A percentile compares a stretch with the other conserved stretches of the same genome.
Conservation (phyloP, 805 yeast species). For the Candida maesae region DNA sequence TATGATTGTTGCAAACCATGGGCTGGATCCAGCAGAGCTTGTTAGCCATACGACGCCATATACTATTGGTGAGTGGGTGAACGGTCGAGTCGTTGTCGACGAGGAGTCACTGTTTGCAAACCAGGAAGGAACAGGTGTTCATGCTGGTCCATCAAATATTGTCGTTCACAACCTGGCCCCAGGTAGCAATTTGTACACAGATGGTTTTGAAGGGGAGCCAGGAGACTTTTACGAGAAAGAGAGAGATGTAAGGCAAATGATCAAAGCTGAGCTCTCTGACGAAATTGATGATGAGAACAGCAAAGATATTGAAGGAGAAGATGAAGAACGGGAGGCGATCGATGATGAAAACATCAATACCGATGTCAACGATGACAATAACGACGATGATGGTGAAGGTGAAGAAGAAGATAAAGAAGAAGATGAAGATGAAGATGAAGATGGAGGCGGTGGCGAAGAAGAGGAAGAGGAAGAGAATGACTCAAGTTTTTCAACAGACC, state of each 20-base stretch:
- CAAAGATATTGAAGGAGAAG: neutral
- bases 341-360: neutral
- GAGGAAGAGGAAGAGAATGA: neutral
- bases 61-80: conserved; percentile 10
- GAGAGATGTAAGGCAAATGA: neutral
- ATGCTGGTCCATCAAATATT: conserved; percentile 10
- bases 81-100: neutral
- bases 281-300: neutral
- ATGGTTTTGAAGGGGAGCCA: conserved; percentile 31
- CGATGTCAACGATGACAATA: conserved; percentile 1
- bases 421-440: neutral
- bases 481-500: too few relatives aligned
- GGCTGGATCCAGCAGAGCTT: conserved; percentile 1
- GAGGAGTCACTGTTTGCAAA: neutral
- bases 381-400: conserved; percentile 2
- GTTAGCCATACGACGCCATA: conserved; percentile 2
- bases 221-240: conserved; percentile 11
- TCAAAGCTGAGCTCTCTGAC: neutral
- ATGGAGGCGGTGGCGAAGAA: neutral
- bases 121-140: conserved; percentile 1
- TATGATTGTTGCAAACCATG: conserved; percentile 14
- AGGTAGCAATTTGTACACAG: conserved; percentile 25
- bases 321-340: neutral
- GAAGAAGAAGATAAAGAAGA: neutral
- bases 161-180: conserved; percentile 3